Percentiles rank a stretch among this genome's conserved stretches.
Evolutionary conservation across 2,329 filamentous ascomycete genomes (phyloP).

Genomic region (Monosporascus sp.): DNA sequence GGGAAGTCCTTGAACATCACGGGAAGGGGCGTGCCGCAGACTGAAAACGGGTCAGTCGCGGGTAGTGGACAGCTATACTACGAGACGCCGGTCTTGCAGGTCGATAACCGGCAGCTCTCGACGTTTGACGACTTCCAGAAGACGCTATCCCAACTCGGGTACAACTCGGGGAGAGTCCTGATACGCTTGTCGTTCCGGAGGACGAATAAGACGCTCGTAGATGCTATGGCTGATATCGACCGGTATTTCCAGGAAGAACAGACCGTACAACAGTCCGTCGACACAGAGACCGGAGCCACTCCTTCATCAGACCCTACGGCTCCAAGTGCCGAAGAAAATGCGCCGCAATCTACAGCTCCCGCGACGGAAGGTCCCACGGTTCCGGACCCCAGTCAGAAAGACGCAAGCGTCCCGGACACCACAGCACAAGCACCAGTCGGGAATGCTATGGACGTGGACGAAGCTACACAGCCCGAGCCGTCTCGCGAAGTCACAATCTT

Average conservation of each 20-base stretch:
- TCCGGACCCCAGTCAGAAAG: not conserved
- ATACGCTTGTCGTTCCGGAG: constrained; percentile 72
- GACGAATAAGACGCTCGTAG: constrained; percentile 74
- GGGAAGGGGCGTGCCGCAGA: constrained; percentile 68
- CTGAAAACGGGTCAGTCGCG: constrained; percentile 44
- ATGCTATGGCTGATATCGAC: constrained; percentile 78
- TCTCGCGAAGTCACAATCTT: constrained; percentile 63
- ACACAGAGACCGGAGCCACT: constrained; percentile 6
- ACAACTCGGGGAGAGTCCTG: constrained; percentile 77
- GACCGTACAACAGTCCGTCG: constrained; percentile 10
- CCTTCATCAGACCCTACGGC: constrained; percentile 6
- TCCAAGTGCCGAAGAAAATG: not conserved
- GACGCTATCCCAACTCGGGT: constrained; percentile 78
- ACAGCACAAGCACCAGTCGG: constrained; percentile 2
- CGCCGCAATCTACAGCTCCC: not conserved
- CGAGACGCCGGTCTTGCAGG: constrained; percentile 77
- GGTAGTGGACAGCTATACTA: constrained; percentile 78
- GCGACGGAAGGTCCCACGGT: not conserved
- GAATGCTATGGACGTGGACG: constrained; percentile 25
- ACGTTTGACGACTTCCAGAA: constrained; percentile 82
- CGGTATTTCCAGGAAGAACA: constrained; percentile 60
- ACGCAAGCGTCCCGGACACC: not conserved
- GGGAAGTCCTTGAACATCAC: constrained; percentile 73
- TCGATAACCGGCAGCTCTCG: constrained; percentile 75
- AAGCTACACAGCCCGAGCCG: not conserved